A percentile compares a stretch with the other conserved stretches of the same genome.
Evolutionary conservation across 2,329 filamentous ascomycete species (phyloP).

Genomic region (Trichoderma harzianum): DNA sequence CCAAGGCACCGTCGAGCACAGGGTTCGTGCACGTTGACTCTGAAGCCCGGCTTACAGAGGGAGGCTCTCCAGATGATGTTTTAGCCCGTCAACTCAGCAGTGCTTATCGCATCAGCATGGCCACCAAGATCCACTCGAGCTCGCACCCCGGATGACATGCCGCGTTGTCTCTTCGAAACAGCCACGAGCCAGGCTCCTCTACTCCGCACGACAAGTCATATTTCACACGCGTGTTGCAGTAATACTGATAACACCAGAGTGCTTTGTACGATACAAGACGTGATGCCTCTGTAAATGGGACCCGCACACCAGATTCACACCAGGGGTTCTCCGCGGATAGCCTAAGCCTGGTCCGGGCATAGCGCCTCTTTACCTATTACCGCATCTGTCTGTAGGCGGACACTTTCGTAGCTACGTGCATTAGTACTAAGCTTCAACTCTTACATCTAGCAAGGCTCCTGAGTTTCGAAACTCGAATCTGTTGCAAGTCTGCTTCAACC

Average conservation of each 20-base stretch:
- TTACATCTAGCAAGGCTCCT: constrained; percentile 23
- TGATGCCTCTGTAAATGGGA: background rate
- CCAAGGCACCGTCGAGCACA: background rate
- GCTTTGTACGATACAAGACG: background rate
- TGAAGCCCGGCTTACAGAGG: background rate
- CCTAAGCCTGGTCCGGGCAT: background rate
- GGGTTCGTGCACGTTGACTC: background rate
- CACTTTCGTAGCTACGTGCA: background rate
- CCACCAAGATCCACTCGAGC: background rate
- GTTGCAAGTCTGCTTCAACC: constrained; percentile 49
- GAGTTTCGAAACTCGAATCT: constrained; percentile 41
- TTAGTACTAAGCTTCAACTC: constrained; percentile 4
- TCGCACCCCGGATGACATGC: background rate
- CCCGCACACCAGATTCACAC: background rate
- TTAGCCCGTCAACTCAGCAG: background rate
- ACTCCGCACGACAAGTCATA: background rate
- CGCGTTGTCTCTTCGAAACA: background rate
- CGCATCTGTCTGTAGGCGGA: background rate
- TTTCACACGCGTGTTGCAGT: background rate
- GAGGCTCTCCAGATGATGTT: background rate
- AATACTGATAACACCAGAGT: background rate
- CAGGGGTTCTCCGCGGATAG: constrained; percentile 8
- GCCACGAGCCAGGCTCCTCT: too few species aligned
- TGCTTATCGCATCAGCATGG: background rate
- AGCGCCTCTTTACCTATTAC: background rate